These are phyloP conservation scores for Pezicula carpinea DNA, from an alignment of 2,329 filamentous ascomycete genomes.

Conservation along the genomic window DNA sequence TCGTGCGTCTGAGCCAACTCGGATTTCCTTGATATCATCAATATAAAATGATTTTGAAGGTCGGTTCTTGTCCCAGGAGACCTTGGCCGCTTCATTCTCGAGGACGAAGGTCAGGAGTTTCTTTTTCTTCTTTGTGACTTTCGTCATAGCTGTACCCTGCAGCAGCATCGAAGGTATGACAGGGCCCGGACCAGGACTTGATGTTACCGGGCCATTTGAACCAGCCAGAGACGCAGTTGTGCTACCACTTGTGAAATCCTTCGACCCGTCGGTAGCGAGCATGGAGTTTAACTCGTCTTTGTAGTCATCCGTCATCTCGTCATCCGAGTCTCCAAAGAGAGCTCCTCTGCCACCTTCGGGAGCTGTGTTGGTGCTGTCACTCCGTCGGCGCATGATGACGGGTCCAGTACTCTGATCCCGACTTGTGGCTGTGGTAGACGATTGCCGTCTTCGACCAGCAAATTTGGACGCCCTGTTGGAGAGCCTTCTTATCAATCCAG, in stretches of 20 bases:
- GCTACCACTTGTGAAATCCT: conserved; percentile 45
- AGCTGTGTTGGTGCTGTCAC: conserved; percentile 77
- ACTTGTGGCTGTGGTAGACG: conserved; percentile 70
- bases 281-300: conserved; percentile 41
- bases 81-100: conserved; percentile 78
- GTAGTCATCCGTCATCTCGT: conserved; percentile 48
- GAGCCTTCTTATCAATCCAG: conserved; percentile 74
- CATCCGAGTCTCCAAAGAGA: conserved; percentile 49
- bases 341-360: conserved; percentile 42
- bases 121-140: conserved; percentile 79
- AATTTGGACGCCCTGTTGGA: conserved; percentile 75
- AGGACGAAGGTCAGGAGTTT: conserved; percentile 70
- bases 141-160: conserved; percentile 72
- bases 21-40: conserved; percentile 90
- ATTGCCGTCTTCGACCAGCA: conserved; percentile 65
- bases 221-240: conserved; percentile 43
- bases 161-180: conserved; percentile 74
- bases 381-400: conserved; percentile 79
- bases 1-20: conserved; percentile 75
- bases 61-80: conserved; percentile 78
- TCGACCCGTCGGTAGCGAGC: conserved; percentile 37
- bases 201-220: conserved; percentile 35
- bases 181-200: conserved; percentile 49
- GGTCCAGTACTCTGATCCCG: conserved; percentile 88
- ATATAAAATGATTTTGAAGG: conserved; percentile 85